Percentiles rank a stretch among this genome's conserved stretches.
These are phyloP conservation scores for Buxus sempervirens DNA, from an alignment of 164 flowering plant species.

Conservation along the genomic window DNA sequence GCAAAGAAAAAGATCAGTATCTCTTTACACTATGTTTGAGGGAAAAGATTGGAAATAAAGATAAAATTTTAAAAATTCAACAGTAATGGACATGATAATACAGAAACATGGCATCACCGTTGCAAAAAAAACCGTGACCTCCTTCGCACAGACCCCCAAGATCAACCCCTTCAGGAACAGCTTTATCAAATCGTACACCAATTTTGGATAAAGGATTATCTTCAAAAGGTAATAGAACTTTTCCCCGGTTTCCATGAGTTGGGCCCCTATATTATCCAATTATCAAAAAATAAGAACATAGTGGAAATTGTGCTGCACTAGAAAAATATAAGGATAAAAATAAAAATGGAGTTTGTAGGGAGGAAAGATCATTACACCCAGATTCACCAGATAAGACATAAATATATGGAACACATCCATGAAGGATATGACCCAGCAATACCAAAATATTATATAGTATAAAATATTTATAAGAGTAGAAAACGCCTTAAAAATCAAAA, in stretches of 20 bases:
- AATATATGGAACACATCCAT: too few species aligned
- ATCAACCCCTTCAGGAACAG: slow-evolving; percentile 77
- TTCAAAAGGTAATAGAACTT: slow-evolving; percentile 71
- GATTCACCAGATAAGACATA: too few species aligned
- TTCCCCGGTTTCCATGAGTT: slow-evolving; percentile 61
- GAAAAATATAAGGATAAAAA: neutral
- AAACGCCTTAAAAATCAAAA: too few species aligned
- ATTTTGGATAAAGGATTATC: slow-evolving; percentile 70
- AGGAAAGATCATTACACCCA: neutral
- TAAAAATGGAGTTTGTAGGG: neutral
- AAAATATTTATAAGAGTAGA: too few species aligned
- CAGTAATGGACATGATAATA: neutral
- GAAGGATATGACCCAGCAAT: too few species aligned
- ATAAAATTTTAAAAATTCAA: neutral
- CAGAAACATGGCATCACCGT: slow-evolving; percentile 39
- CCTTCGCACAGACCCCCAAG: slow-evolving; percentile 74
- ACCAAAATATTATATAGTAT: too few species aligned
- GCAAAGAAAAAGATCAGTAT: neutral
- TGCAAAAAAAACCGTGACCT: slow-evolving; percentile 81
- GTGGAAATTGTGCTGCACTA: neutral
- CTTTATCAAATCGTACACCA: slow-evolving; percentile 81
- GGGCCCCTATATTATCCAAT: slow-evolving; percentile 57
- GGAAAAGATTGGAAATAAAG: neutral
- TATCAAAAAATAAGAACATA: neutral
- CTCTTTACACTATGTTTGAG: neutral